Conservation (phyloP, 192 early-diverging fungal genomes). For the Mortierella alpina region DNA sequence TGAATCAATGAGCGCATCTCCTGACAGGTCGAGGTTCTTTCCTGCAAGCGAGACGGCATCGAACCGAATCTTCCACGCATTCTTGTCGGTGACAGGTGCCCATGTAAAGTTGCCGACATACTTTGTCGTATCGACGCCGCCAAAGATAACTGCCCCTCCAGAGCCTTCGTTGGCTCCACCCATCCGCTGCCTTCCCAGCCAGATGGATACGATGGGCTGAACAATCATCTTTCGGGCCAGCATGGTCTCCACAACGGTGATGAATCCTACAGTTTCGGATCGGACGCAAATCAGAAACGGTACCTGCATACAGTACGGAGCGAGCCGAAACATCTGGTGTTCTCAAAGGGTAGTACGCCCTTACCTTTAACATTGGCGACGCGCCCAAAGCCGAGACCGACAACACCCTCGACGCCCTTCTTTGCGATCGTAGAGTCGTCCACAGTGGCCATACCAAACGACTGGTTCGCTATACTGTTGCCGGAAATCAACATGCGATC, state of each 20-base stretch:
- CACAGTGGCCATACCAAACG: conserved; percentile 36
- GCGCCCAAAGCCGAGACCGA: conserved; percentile 38
- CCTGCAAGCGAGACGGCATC: conserved; percentile 40
- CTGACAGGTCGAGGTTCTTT: conserved; percentile 34
- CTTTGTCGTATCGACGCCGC: conserved; percentile 49
- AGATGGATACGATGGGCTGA: conserved; percentile 48
- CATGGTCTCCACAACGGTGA: conserved; percentile 33
- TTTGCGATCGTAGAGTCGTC: conserved; percentile 52
- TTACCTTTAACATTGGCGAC: conserved; percentile 38
- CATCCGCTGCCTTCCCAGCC: conserved; percentile 42
- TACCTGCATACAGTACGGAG: background rate
- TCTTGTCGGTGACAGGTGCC: conserved; percentile 23
- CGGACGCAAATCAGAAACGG: background rate
- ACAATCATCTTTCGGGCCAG: conserved; percentile 14
- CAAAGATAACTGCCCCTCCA: conserved; percentile 46
- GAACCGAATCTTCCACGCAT: conserved; percentile 41
- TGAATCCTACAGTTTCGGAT: conserved; percentile 6
- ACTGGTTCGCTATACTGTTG: conserved; percentile 25
- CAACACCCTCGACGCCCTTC: conserved; percentile 42
- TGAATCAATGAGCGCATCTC: conserved; percentile 45
- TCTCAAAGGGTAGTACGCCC: background rate
- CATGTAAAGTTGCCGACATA: conserved; percentile 50
- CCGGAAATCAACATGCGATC: conserved; percentile 24
- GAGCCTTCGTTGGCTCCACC: conserved; percentile 34
- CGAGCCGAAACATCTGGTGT: background rate